Base-by-base conservation (phyloP, 805 yeast genomes). In the Brettanomyces nanus region DNA sequence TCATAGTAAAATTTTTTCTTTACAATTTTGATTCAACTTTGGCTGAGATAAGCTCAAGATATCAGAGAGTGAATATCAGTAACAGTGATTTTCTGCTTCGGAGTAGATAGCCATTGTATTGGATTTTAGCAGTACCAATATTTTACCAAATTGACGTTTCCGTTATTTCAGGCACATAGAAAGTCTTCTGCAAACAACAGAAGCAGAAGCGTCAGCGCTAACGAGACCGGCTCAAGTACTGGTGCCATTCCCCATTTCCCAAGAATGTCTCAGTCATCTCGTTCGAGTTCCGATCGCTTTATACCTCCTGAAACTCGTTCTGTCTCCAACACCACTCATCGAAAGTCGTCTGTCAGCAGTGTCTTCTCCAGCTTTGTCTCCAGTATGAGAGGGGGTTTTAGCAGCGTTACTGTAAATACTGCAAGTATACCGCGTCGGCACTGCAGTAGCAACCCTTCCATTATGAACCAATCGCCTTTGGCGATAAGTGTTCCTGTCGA, bases 281-380 rank as follows among this genome's bases (percentile, higher is more conserved):
- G 11, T 23, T 23, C 26, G 7, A 23, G 26, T 23, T 23, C 26
- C 7, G 26, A 15, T 6, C 44, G 51, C 25, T 37, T 42, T 10
- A 47, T 43, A 5, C 41, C 38, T 23, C 35, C 35, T 14, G 31
- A 11, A 15, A 22, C 19, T 15, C 14, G 14, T 18, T 28, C 36
- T 13, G 17, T 19, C 19, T 33, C 26, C n/a, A 11, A 11, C 26
- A 19, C 14, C 22, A 5, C 10, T 4, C 29, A 35, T 45, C 26
- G 58, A 35, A 56, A 54, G 36, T 47, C 53, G 1, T 54, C 59
- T 19, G 55, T 56, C 14, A 46, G 56, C 10, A 54, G 50, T 37
- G 51, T 53, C 7, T 40, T 56, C 7, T 43, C 51, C 6, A 53
- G 32, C 26, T 43, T 56, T 11, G 56, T 56, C 19, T 48, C 47